Conservation (phyloP, 768 basidiomycete genomes). For the Pholiota microspora region DNA sequence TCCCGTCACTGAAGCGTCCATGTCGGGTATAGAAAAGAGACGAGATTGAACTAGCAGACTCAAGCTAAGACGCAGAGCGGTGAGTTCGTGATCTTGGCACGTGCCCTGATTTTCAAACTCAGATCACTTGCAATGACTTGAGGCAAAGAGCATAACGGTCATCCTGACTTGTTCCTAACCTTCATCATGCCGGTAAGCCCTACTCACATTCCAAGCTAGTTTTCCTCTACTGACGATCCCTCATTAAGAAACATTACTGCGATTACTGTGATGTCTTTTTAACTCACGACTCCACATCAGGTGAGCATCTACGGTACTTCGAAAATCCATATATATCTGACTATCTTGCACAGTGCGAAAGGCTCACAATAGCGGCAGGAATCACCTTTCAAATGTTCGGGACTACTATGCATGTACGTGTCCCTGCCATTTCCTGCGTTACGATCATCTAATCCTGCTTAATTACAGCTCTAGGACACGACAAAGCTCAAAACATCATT, state of each 20-base stretch:
- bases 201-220: not conserved
- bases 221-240: not conserved
- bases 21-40: conserved; percentile 23
- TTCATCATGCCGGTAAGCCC: conserved; percentile 65
- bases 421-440: not conserved
- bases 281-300: conserved; percentile 93
- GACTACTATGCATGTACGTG: conserved; percentile 93
- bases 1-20: conserved; percentile 70
- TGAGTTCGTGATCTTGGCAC: conserved; percentile 10
- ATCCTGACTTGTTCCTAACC: not conserved
- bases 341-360: conserved; percentile 69
- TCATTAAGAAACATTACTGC: conserved; percentile 86
- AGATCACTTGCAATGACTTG: conserved; percentile 12
- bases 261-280: conserved; percentile 93
- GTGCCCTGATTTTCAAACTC: conserved; percentile 26
- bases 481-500: conserved; percentile 97
- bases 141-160: conserved; percentile 2
- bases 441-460: conserved; percentile 14
- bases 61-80: not conserved
- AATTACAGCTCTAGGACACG: conserved; percentile 75
- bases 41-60: not conserved
- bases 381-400: conserved; percentile 93
- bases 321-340: conserved; percentile 9
- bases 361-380: conserved; percentile 96
- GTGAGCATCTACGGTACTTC: conserved; percentile 35